phyloP scores from a whole-genome alignment of 805 yeast genomes.

The Lachancea waltii region DNA sequence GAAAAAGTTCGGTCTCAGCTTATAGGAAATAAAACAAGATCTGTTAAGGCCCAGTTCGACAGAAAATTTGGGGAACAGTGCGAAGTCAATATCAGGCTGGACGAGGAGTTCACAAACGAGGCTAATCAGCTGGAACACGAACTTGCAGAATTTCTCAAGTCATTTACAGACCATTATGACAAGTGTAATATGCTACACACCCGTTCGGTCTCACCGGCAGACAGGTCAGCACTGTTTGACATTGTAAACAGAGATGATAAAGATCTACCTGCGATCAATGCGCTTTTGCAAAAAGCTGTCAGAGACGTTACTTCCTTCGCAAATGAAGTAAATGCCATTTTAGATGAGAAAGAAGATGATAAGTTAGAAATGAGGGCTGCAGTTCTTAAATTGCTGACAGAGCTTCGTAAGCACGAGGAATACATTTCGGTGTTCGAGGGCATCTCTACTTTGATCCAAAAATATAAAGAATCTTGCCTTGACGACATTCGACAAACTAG shows the following conservation, averaged over 20 bases:
- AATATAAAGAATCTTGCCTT: constrained; percentile 27
- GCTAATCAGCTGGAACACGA: constrained; percentile 53
- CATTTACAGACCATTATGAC: constrained; percentile 78
- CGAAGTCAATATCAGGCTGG: constrained; percentile 16
- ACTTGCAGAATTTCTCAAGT: constrained; percentile 59
- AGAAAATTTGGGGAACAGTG: constrained; percentile 22
- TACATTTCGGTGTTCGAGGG: constrained; percentile 27
- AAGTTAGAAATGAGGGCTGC: constrained; percentile 14
- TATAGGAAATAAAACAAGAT: constrained; percentile 20
- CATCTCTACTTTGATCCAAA: constrained; percentile 30
- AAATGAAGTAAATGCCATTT: constrained; percentile 24
- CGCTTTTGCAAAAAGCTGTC: constrained; percentile 38
- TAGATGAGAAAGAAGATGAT: constrained; percentile 27
- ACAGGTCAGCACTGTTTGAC: constrained; percentile 36
- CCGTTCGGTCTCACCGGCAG: constrained; percentile 23
- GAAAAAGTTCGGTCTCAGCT: constrained; percentile 26
- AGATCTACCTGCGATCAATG: constrained; percentile 53
- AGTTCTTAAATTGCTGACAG: constrained; percentile 18
- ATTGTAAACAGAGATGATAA: constrained; percentile 47
- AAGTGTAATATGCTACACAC: constrained; percentile 48
- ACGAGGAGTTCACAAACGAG: constrained; percentile 42
- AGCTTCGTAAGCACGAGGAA: constrained; percentile 26
- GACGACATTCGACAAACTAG: constrained; percentile 24
- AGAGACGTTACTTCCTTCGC: constrained; percentile 25
- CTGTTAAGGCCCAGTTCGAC: constrained; percentile 15